Evolutionary conservation across 495 filamentous ascomycete species (phyloP).

Genomic region (Aspergillus leporis): DNA sequence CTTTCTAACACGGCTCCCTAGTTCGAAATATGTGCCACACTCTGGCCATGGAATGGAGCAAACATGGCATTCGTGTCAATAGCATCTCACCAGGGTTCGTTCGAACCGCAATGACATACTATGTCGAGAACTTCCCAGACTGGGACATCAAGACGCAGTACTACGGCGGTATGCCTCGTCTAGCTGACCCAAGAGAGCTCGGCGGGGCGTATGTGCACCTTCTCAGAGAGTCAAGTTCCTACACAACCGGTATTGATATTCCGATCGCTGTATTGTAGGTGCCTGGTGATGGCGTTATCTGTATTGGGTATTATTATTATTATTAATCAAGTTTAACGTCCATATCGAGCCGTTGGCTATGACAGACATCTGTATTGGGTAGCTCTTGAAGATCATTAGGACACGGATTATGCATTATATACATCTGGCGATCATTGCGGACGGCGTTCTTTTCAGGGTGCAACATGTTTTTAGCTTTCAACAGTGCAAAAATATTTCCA

Average conservation of each 20-base stretch:
- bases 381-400: too few species aligned
- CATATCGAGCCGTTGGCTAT: too few species aligned
- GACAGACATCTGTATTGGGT: too few species aligned
- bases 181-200: slow-evolving; percentile 30
- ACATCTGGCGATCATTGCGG: too few species aligned
- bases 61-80: slow-evolving; percentile 38
- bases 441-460: too few species aligned
- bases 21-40: slow-evolving; percentile 28
- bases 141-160: slow-evolving; percentile 35
- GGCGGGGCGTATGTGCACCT: slow-evolving; percentile 33
- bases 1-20: background rate
- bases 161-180: slow-evolving; percentile 36
- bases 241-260: slow-evolving; percentile 35
- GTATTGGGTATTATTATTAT: too few species aligned
- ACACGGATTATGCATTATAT: too few species aligned
- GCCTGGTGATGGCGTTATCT: slow-evolving; percentile 25
- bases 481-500: too few species aligned
- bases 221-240: slow-evolving; percentile 25
- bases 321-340: too few species aligned
- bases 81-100: slow-evolving; percentile 30
- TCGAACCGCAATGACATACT: slow-evolving; percentile 19
- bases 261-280: slow-evolving; percentile 38
- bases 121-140: slow-evolving; percentile 16
- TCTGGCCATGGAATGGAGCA: slow-evolving; percentile 39
- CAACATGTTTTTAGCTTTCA: too few species aligned